Conservation (phyloP, 306 rosid species). For the Crotalaria pallida region DNA sequence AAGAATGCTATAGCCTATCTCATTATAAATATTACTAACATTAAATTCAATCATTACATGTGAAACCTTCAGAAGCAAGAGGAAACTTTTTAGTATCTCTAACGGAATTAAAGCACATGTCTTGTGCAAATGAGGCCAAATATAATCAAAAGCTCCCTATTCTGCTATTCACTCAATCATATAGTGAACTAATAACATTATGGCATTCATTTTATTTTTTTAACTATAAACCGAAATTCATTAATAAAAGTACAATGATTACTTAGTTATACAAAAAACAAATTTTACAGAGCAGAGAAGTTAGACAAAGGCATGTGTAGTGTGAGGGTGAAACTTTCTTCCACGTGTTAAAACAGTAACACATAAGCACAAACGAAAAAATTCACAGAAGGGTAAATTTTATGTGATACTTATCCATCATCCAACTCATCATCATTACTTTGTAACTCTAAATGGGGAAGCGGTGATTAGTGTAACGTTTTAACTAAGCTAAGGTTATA, state of each 20-base stretch:
- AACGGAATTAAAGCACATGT: not conserved
- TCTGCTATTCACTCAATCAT: not conserved
- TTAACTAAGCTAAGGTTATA: not conserved
- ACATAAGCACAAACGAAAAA: not conserved
- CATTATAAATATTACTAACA: not conserved
- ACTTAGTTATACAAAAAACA: not conserved
- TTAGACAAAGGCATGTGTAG: not conserved
- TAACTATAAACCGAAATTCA: too few species aligned
- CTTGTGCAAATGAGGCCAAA: not conserved
- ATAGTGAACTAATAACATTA: not conserved
- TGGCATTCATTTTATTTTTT: not conserved
- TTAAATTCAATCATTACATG: not conserved
- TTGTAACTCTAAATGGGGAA: not conserved
- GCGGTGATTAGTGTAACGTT: conserved; percentile 22
- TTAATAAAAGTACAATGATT: not conserved
- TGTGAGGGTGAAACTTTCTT: not conserved
- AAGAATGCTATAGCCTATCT: not conserved
- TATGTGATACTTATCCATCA: not conserved
- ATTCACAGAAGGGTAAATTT: not conserved
- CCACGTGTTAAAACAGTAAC: not conserved
- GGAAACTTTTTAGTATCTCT: not conserved
- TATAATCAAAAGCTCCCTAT: not conserved
- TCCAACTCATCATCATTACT: not conserved
- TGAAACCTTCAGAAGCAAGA: not conserved
- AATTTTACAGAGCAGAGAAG: not conserved